These are phyloP conservation scores for Yarrowia divulgata DNA, from an alignment of 805 yeast species.

Conservation along the genomic window DNA sequence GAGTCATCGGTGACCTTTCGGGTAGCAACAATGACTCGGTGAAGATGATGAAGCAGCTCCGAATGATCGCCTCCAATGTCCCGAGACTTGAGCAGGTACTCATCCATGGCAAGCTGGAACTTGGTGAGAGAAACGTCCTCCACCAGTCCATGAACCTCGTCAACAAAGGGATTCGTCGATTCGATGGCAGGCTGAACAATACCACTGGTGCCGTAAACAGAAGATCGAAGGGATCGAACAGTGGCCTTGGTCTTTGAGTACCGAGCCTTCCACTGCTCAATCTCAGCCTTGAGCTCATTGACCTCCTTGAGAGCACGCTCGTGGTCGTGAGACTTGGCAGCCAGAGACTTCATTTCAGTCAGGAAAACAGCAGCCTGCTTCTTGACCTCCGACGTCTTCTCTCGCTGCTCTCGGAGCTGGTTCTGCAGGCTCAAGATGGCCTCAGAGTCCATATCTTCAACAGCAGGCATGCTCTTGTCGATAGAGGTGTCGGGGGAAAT, in stretches of 20 bases:
- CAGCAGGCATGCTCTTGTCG: slow-evolving; percentile 29
- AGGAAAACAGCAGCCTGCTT: slow-evolving; percentile 50
- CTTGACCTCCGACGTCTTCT: slow-evolving; percentile 40
- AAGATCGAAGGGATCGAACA: slow-evolving; percentile 45
- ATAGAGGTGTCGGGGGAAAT: slow-evolving; percentile 18
- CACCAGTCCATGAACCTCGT: slow-evolving; percentile 47
- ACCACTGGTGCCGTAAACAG: slow-evolving; percentile 43
- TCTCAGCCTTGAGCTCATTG: slow-evolving; percentile 49
- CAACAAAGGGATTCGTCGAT: slow-evolving; percentile 39
- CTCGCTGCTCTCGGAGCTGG: slow-evolving; percentile 40
- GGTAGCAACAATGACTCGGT: slow-evolving; percentile 50
- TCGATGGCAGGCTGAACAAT: slow-evolving; percentile 36
- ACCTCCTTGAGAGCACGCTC: slow-evolving; percentile 45
- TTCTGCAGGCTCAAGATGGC: slow-evolving; percentile 17
- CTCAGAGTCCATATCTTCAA: slow-evolving; percentile 23
- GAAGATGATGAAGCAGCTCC: slow-evolving; percentile 49
- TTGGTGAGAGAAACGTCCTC: slow-evolving; percentile 44
- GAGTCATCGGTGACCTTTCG: slow-evolving; percentile 47
- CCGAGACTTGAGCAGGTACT: slow-evolving; percentile 49
- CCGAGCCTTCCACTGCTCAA: slow-evolving; percentile 51
- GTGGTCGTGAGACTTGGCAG: slow-evolving; percentile 45
- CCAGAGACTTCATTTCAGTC: slow-evolving; percentile 52
- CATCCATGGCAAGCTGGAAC: slow-evolving; percentile 50
- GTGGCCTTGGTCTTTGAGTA: slow-evolving; percentile 48
- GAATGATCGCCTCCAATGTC: slow-evolving; percentile 41